A percentile compares a stretch with the other conserved stretches of the same genome.
These are phyloP conservation scores for Acer campestre DNA, from an alignment of 345 rosid species.

Conservation along the genomic window DNA sequence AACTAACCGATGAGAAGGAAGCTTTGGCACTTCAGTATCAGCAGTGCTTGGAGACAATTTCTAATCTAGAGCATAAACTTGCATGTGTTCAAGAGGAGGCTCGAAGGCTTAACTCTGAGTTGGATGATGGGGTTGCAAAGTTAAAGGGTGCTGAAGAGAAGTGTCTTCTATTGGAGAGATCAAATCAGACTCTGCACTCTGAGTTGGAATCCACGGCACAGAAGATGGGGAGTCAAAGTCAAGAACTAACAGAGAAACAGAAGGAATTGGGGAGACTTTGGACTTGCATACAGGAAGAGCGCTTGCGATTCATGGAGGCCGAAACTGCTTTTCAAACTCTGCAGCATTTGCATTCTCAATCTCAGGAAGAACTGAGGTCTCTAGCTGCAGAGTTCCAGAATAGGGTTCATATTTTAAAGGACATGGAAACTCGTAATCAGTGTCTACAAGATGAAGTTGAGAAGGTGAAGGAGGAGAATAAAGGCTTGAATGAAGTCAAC, in stretches of 20 bases:
- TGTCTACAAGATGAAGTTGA: conserved; percentile 58
- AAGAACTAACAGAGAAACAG: conserved; percentile 85
- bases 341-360: conserved; percentile 91
- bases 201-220: conserved; percentile 64
- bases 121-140: conserved; percentile 68
- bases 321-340: conserved; percentile 98
- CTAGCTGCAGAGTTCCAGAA: conserved; percentile 64
- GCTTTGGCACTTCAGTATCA: conserved; percentile 65
- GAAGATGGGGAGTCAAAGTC: conserved; percentile 66
- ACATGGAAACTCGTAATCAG: conserved; percentile 63
- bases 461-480: conserved; percentile 56
- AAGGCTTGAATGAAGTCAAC: conserved; percentile 60
- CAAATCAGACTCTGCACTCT: conserved; percentile 71
- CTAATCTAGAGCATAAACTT: conserved; percentile 65
- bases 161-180: conserved; percentile 70
- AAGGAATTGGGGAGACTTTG: conserved; percentile 83
- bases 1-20: conserved; percentile 69
- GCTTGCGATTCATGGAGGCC: conserved; percentile 83
- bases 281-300: conserved; percentile 89
- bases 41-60: conserved; percentile 74
- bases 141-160: conserved; percentile 79
- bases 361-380: conserved; percentile 91
- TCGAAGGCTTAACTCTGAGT: conserved; percentile 65
- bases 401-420: conserved; percentile 59
- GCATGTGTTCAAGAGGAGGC: conserved; percentile 64